phyloP scores from a whole-genome alignment of 306 rosid species.

The Quercus agrifolia region DNA sequence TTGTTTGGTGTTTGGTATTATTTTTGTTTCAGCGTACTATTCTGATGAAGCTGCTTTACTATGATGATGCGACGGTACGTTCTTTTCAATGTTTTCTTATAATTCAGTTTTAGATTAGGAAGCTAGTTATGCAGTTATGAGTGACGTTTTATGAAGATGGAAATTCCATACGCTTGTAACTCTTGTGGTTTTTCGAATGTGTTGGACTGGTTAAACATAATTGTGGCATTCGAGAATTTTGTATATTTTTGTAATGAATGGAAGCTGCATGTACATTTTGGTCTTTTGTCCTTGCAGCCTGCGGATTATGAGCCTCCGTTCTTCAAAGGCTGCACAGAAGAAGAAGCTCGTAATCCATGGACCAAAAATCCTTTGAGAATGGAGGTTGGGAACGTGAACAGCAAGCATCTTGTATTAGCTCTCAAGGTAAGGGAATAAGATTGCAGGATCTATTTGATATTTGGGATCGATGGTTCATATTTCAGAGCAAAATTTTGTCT shows the following conservation, averaged over 20 bases:
- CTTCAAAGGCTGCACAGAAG: constrained; percentile 78
- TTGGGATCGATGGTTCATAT: constrained; percentile 3
- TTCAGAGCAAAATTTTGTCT: background rate
- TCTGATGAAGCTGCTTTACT: constrained; percentile 88
- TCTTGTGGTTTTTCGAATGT: background rate
- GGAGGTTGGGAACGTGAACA: constrained; percentile 96
- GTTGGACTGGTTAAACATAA: background rate
- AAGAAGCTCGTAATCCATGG: constrained; percentile 76
- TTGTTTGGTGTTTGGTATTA: background rate
- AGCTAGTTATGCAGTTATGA: background rate
- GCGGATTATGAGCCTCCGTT: constrained; percentile 94
- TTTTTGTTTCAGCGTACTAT: constrained; percentile 78
- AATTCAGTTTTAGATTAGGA: constrained; percentile 2
- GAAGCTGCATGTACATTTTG: background rate
- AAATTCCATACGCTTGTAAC: background rate
- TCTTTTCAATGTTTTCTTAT: constrained; percentile 15
- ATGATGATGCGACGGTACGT: constrained; percentile 82
- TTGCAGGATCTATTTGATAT: background rate
- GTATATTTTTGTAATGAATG: background rate
- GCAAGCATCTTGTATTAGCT: constrained; percentile 91
- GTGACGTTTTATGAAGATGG: background rate
- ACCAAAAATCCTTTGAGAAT: constrained; percentile 76
- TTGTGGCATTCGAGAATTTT: background rate
- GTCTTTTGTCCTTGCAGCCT: constrained; percentile 60
- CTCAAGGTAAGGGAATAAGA: constrained; percentile 61